Conservation (phyloP, 495 filamentous ascomycete genomes). For the Neurospora africana region DNA sequence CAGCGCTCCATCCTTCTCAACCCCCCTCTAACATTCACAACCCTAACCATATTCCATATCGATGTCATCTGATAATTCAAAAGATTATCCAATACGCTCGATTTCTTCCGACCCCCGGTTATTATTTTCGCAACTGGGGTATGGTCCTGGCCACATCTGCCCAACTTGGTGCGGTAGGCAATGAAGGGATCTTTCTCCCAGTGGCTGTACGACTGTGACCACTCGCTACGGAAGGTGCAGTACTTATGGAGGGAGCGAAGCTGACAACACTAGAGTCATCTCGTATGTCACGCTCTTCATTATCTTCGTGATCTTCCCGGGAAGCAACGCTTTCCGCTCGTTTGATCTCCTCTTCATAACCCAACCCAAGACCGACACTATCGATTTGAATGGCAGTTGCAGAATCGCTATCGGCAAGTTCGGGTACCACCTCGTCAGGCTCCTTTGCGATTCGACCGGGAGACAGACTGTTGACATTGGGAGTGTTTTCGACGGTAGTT, state of each 20-base stretch:
- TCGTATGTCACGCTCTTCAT: neutral
- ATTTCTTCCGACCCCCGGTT: neutral
- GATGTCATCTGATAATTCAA: neutral
- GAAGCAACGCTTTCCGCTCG: conserved; percentile 11
- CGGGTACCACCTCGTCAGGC: neutral
- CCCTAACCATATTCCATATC: neutral
- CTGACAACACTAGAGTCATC: conserved; percentile 14
- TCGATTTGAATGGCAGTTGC: neutral
- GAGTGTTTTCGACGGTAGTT: conserved; percentile 15
- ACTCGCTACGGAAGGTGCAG: conserved; percentile 6
- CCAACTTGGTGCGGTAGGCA: conserved; percentile 26
- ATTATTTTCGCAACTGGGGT: neutral
- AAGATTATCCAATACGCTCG: neutral
- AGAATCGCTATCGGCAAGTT: neutral
- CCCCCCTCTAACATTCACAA: neutral
- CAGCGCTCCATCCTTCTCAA: neutral
- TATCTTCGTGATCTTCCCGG: neutral
- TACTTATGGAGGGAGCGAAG: conserved; percentile 2
- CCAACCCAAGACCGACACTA: neutral
- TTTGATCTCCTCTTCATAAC: neutral
- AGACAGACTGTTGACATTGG: conserved; percentile 9
- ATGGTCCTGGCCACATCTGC: conserved; percentile 18
- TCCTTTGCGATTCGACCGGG: neutral
- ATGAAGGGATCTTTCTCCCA: conserved; percentile 10
- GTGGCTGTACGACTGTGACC: conserved; percentile 9